A percentile compares a stretch with the other conserved stretches of the same genome.
These are phyloP conservation scores for Skeletonema costatum DNA, from an alignment of 108 stramenopile species.

Conservation along the genomic window DNA sequence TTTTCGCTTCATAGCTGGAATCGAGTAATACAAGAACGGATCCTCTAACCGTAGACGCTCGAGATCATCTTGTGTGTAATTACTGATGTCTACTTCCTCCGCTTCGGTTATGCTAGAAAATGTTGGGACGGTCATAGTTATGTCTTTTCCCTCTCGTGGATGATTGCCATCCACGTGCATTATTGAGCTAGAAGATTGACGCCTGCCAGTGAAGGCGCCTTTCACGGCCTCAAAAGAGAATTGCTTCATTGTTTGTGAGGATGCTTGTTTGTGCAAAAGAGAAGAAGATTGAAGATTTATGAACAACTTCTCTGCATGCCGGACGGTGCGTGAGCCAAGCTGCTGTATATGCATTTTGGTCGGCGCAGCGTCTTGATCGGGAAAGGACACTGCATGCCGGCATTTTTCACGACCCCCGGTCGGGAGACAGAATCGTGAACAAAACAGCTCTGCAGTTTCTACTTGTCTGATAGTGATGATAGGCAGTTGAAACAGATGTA, in stretches of 20 bases:
- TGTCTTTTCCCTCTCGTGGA: neutral
- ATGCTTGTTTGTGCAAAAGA: no score
- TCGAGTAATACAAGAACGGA: neutral
- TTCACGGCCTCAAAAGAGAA: neutral
- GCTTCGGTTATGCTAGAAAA: neutral
- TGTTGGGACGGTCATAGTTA: neutral
- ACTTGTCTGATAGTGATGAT: no score
- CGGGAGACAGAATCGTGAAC: no score
- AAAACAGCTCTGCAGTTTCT: no score
- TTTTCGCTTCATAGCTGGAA: neutral
- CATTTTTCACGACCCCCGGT: no score
- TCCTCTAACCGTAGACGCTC: neutral
- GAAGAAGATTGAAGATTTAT: no score
- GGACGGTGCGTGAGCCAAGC: no score
- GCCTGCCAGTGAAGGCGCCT: neutral
- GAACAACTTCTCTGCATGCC: no score
- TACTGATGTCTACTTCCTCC: neutral
- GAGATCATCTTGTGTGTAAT: neutral
- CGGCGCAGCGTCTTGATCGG: no score
- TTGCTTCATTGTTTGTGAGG: neutral
- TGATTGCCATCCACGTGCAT: neutral
- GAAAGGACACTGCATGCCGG: no score
- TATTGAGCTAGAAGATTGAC: neutral
- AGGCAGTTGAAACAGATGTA: no score
- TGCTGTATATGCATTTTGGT: no score